Base-by-base conservation (phyloP, 305 asterid species). In the Fraxinus angustifolia region DNA sequence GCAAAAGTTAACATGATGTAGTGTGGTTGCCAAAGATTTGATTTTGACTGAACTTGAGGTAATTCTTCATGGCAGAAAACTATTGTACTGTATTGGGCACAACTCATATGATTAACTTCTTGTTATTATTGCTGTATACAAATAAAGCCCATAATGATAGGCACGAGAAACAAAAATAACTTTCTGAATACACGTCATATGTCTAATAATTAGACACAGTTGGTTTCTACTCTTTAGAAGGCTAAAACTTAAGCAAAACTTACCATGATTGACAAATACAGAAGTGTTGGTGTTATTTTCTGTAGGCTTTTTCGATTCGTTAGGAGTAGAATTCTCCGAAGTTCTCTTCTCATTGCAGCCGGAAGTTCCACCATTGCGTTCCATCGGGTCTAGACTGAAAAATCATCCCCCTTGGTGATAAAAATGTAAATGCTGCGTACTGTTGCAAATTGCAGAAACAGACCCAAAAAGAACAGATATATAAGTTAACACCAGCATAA, bases 261-360 rank as follows among this genome's bases (percentile, higher is more conserved):
- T 83, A 92, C 98, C 98, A n/a, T 92, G 93, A 87, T 94, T 92
- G 81, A 92, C 86, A 75, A 90, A 94, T 56, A 76, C 90, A 21
- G 93, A 84, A 83, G 85, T 74, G 75, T 77, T 87, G 33, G 87
- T 40, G 67, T 76, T 85, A 76, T 84, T 89, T 74, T 90, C 98
- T 23, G 85, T 68, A 10, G 93, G 86, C 81, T 31, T 90, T 89
- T 87, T 90, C 33, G 83, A 86, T 76, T 85, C 84, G 19, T 81
- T 84, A 40, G 90, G 85, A 48, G 83, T 60, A 67, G 86, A 77
- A 45, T 87, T 90, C 84, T 87, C 94, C 68, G 75, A 80, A 84
- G 92, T 85, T 80, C 78, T 87, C 88, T 88, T 89, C 58, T 92
- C 95, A 53, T 79, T 88, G 82, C 76, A 85, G 82, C 74, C 85